Evolutionary conservation across 371 early-diverging fungal species (phyloP), one percentile per base, ranked within the genome.

Genomic region (Mucor irregularis): DNA sequence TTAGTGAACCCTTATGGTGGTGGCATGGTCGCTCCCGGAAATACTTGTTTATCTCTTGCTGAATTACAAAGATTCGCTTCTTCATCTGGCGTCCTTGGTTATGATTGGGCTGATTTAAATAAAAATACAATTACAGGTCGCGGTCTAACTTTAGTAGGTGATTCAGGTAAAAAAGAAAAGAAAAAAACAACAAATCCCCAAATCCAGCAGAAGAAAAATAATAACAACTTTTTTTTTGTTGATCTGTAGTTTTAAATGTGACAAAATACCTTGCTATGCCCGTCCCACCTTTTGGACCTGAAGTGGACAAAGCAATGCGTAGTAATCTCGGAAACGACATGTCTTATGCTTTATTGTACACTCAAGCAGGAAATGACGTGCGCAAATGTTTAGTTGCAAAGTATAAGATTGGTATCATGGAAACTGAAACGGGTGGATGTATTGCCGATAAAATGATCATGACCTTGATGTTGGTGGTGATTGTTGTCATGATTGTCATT

Each of bases 371-470:
- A 4, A 72, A 69, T 53, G 43, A 68, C 3, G 74, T 70, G 5
- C 64, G 75, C 3, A 62, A 49, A 13, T 83, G 84, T 57, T 22
- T 83, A 1, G 44, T 62, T 5, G 66, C 80, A n/a, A 60, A 72
- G 2, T 68, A 78, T 34, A 68, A 67, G 30, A 70, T 75, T 9
- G 84, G 84, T 19, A 63, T 71, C 11, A 64, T 81, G 62, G 80
- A 80, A 55, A 75, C 68, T 3, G 74, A 77, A 38, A 64, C 70
- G 0, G 69, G 68, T 39, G 78, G 78, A 26, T 89, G 90, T 73
- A 78, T 87, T 50, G 70, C 86, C 5, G 68, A 80, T 26, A 66
- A 78, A 34, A 75, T 79, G 28, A 68, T 81, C 14, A 71, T 77
- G 69, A 73, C 53, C 5, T 8, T 75, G 4, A 73, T 72, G 63